phyloP scores from a whole-genome alignment of 495 filamentous ascomycete species.

The Cladorrhinum samala region DNA sequence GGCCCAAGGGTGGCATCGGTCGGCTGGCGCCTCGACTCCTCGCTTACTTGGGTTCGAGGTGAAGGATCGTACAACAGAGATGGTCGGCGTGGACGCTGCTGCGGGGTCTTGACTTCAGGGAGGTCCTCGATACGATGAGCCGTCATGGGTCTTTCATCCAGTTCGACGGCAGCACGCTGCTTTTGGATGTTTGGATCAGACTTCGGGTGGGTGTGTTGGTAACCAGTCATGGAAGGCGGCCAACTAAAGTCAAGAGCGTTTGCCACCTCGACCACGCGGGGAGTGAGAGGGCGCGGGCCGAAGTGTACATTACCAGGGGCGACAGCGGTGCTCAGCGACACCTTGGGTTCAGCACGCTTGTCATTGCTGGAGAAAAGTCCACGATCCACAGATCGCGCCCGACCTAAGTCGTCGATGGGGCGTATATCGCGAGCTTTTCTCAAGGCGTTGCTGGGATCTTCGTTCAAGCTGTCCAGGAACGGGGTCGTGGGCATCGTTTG shows the following conservation, averaged over 20 bases:
- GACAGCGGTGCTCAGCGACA: constrained; percentile 55
- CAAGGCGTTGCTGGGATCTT: constrained; percentile 33
- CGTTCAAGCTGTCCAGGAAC: constrained; percentile 37
- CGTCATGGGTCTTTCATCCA: constrained; percentile 34
- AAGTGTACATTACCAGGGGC: constrained; percentile 58
- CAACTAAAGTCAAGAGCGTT: constrained; percentile 16
- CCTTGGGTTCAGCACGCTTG: constrained; percentile 57
- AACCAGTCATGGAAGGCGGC: constrained; percentile 31
- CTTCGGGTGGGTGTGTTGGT: constrained; percentile 35
- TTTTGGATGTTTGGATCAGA: constrained; percentile 43
- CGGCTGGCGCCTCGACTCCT: constrained; percentile 17
- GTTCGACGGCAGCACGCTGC: constrained; percentile 24
- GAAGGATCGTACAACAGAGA: constrained; percentile 27
- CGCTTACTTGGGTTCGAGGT: constrained; percentile 21
- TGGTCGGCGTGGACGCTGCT: constrained; percentile 20
- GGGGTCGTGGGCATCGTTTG: constrained; percentile 42
- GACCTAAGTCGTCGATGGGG: constrained; percentile 36
- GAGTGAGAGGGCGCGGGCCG: constrained; percentile 34
- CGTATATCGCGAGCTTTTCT: constrained; percentile 44
- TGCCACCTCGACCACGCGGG: constrained; percentile 27
- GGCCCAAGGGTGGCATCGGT: constrained; percentile 8
- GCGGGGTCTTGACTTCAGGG: constrained; percentile 21
- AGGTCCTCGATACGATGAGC: constrained; percentile 34
- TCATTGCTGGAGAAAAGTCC: constrained; percentile 49
- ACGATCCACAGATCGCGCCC: constrained; percentile 53